Percentiles rank a stretch among this genome's conserved stretches.
Conservation (phyloP, 176 grass and related monocot species). For the Alopecurus myosuroides region DNA sequence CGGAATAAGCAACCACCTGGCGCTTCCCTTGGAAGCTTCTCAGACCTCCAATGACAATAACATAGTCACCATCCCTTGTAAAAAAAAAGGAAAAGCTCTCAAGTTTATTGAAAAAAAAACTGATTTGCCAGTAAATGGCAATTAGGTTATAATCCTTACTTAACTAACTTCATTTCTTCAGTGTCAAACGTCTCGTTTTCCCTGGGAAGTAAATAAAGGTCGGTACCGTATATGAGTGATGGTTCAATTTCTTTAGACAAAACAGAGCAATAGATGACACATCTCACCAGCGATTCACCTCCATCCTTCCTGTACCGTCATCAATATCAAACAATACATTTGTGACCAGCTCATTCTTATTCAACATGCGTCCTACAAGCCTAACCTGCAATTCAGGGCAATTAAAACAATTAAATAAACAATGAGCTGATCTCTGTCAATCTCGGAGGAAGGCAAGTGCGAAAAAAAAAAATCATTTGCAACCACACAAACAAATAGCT, state of each 20-base stretch:
- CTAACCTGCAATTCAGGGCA: constrained; percentile 53
- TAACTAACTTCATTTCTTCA: constrained; percentile 59
- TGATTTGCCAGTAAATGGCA: neutral
- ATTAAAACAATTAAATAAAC: neutral
- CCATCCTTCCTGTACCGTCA: constrained; percentile 80
- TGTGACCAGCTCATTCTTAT: constrained; percentile 64
- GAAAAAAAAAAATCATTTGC: neutral
- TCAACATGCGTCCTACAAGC: constrained; percentile 72
- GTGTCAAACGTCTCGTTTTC: constrained; percentile 54
- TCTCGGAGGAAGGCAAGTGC: neutral
- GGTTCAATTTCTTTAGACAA: neutral
- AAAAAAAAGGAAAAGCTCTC: constrained; percentile 12
- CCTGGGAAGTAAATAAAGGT: constrained; percentile 35
- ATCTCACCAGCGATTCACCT: constrained; percentile 74
- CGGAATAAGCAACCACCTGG: constrained; percentile 62
- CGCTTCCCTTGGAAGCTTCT: constrained; percentile 88
- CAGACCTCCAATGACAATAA: constrained; percentile 64
- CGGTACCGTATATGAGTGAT: neutral
- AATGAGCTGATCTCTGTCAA: neutral
- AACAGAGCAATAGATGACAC: neutral
- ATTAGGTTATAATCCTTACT: constrained; percentile 25
- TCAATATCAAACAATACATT: constrained; percentile 74
- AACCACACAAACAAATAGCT: neutral
- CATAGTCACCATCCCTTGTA: constrained; percentile 74
- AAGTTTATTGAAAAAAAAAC: neutral